Evolutionary conservation across 2,329 filamentous ascomycete species (phyloP), one percentile per base, ranked within the genome.

Genomic region (Penicillium rolfsii): DNA sequence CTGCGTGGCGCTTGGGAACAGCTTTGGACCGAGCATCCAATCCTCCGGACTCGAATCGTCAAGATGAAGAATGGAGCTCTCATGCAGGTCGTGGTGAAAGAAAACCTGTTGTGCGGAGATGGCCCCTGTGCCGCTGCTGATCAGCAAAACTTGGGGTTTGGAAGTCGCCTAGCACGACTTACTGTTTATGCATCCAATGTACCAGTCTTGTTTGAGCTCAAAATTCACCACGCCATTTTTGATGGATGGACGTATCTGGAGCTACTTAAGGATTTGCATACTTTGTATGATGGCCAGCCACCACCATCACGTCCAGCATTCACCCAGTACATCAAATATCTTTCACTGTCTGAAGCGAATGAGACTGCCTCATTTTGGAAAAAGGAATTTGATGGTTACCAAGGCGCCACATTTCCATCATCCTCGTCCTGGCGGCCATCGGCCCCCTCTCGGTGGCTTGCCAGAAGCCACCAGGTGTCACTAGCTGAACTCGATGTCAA

Each of bases 151-250:
- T 55, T 59, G 57, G 22, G 9, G 8, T 38, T 59, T 9, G 57
- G 57, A 19, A 55, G n/a, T 12, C 50, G 33, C 12, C 57, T 59
- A 33, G 49, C 50, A 1, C 38, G 50, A 12, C 11, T 59, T 22
- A 55, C 41, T 36, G 30, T 33, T 11, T 35, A 49, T 40, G 14
- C 12, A 24, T 40, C 14, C 38, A 30, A 19, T 4, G 33, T 26
- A 7, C 52, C 36, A 14, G 48, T 24, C 16, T 9, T 75, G 50
- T 71, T 80, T 19, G 65, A 78, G 6, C 74, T 76, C 56, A 78
- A 76, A 0, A 72, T 76, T 60, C 79, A 81, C 60, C 78, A 80
- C 57, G 76, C 76, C 5, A 64, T 80, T 1, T 80, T 79, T 60
- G 79, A 81, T 65, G 78, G 76, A 6, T 71, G 67, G 67, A 66